These are phyloP conservation scores for Termitomyces sp. DNA, from an alignment of 768 basidiomycete species.

Conservation along the genomic window DNA sequence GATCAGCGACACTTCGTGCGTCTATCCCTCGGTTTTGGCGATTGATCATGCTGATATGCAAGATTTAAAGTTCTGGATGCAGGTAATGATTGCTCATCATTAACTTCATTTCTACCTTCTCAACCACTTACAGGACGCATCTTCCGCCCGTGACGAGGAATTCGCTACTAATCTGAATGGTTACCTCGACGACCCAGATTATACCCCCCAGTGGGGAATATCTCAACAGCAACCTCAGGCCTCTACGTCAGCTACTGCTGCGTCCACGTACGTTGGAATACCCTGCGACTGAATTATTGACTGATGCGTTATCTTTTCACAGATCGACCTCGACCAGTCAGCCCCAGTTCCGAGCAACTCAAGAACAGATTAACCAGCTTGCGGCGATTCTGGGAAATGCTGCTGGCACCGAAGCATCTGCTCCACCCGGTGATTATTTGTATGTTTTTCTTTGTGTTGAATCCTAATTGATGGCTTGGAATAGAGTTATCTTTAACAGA, in stretches of 20 bases:
- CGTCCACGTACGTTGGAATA: slow-evolving; percentile 26
- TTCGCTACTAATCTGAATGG: slow-evolving; percentile 70
- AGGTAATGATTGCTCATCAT: slow-evolving; percentile 38
- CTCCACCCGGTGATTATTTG: slow-evolving; percentile 26
- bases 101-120: background rate
- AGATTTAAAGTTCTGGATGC: slow-evolving; percentile 73
- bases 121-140: slow-evolving; percentile 50
- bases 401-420: slow-evolving; percentile 23
- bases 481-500: slow-evolving; percentile 66
- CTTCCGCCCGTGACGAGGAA: slow-evolving; percentile 61
- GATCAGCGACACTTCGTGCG: slow-evolving; percentile 88
- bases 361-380: slow-evolving; percentile 66
- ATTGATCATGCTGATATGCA: background rate
- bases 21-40: background rate
- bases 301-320: background rate
- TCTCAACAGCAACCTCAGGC: slow-evolving; percentile 32
- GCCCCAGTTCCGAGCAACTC: slow-evolving; percentile 36
- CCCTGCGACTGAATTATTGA: background rate
- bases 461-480: background rate
- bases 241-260: slow-evolving; percentile 36
- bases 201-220: slow-evolving; percentile 53
- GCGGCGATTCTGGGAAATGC: slow-evolving; percentile 48
- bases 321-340: slow-evolving; percentile 10
- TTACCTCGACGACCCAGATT: slow-evolving; percentile 61
- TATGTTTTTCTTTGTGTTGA: background rate